Conservation (phyloP, 2,329 filamentous ascomycete genomes). For the Penicillium sp. region DNA sequence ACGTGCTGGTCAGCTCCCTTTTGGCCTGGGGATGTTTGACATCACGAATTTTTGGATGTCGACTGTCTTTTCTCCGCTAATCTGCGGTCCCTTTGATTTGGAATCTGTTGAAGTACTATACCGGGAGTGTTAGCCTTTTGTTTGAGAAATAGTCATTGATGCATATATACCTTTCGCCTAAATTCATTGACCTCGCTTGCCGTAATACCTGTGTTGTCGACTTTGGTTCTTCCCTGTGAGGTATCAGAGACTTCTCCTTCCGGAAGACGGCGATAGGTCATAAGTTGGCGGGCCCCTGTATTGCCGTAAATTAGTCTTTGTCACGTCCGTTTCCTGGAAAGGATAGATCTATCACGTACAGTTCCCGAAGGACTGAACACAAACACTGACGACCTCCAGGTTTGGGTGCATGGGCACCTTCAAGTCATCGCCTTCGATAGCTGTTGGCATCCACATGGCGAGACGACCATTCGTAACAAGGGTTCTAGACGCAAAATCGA, state of each 20-base stretch:
- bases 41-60: not conserved
- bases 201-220: constrained; percentile 43
- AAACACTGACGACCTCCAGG: constrained; percentile 71
- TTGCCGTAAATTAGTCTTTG: constrained; percentile 1
- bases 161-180: constrained; percentile 50
- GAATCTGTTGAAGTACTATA: constrained; percentile 15
- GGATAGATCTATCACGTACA: constrained; percentile 53
- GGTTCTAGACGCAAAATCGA: constrained; percentile 74
- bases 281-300: constrained; percentile 79
- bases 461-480: constrained; percentile 78
- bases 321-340: not conserved
- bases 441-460: constrained; percentile 96
- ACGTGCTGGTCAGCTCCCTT: not conserved
- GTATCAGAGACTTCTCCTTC: constrained; percentile 50
- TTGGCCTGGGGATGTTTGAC: not conserved
- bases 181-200: constrained; percentile 71
- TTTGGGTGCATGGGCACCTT: constrained; percentile 73
- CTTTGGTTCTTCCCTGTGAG: constrained; percentile 34
- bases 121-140: not conserved
- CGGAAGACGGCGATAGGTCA: constrained; percentile 76
- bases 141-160: not conserved
- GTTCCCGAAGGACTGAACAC: constrained; percentile 84
- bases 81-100: not conserved
- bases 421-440: constrained; percentile 76
- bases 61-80: not conserved